Evolutionary conservation across 1,284 basidiomycete species (phyloP).

Genomic region (Sporisorium iseilematis-ciliati): DNA sequence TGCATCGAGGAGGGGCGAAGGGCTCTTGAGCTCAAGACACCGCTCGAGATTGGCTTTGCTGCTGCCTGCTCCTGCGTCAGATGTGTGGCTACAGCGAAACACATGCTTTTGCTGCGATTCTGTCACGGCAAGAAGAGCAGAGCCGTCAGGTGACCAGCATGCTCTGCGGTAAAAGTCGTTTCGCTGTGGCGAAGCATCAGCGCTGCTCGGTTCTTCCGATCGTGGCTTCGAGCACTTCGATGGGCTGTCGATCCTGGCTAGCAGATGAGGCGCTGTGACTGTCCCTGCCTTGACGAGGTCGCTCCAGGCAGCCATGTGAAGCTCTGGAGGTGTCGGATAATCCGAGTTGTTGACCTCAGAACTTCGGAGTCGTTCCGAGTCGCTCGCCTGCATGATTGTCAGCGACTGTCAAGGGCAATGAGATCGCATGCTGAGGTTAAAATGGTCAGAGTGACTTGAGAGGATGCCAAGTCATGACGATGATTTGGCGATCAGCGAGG

Average conservation of each 20-base stretch:
- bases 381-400: conserved; percentile 12
- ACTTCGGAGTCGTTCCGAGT: conserved; percentile 4
- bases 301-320: conserved; percentile 18
- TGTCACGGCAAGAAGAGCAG: conserved; percentile 44
- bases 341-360: conserved; percentile 8
- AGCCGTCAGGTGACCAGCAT: conserved; percentile 53
- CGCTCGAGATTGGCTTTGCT: background rate
- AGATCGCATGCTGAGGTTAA: background rate
- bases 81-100: conserved; percentile 5
- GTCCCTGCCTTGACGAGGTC: background rate
- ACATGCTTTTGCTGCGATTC: conserved; percentile 52
- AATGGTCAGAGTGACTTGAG: background rate
- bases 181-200: background rate
- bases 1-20: conserved; percentile 51
- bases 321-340: conserved; percentile 36
- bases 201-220: no score
- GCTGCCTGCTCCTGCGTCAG: no score
- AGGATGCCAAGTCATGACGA: background rate
- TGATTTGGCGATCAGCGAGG: background rate
- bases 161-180: conserved; percentile 45
- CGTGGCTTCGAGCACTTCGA: background rate
- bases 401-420: background rate
- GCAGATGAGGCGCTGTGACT: conserved; percentile 5
- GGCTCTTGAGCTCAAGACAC: conserved; percentile 12
- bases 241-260: conserved; percentile 4